phyloP scores from a whole-genome alignment of 148 eudicot genomes.

The Diospyros kaki region DNA sequence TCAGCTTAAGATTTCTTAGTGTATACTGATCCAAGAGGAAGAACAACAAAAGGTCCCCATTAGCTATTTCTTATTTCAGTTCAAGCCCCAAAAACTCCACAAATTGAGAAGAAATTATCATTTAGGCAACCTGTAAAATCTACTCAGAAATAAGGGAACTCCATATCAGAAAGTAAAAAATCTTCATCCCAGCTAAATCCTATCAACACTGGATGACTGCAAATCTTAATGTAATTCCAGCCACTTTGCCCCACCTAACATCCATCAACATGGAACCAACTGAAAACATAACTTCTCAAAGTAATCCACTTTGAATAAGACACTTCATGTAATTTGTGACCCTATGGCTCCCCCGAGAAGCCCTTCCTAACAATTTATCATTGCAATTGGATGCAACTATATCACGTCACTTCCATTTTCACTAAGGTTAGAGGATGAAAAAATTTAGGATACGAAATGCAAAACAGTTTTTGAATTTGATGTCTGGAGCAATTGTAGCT shows the following conservation, averaged over 20 bases:
- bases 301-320: neutral
- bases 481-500: neutral
- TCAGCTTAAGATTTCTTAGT: too few species aligned
- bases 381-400: neutral
- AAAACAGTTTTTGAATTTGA: conserved; percentile 7
- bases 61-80: too few species aligned
- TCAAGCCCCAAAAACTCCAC: too few species aligned
- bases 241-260: neutral
- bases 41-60: too few species aligned
- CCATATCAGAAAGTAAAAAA: neutral
- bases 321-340: neutral
- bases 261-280: neutral
- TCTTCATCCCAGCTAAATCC: neutral
- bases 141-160: neutral
- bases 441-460: neutral
- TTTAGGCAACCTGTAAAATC: neutral
- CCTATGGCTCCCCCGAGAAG: neutral
- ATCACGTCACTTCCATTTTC: too few species aligned
- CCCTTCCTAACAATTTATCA: neutral
- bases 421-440: neutral
- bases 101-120: too few species aligned
- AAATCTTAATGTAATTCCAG: neutral
- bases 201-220: neutral
- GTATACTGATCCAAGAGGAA: too few species aligned
- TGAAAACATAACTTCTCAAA: neutral